A percentile compares a stretch with the other conserved stretches of the same genome.
phyloP scores from a whole-genome alignment of 805 yeast genomes.

The Candida sakaeoensis region DNA sequence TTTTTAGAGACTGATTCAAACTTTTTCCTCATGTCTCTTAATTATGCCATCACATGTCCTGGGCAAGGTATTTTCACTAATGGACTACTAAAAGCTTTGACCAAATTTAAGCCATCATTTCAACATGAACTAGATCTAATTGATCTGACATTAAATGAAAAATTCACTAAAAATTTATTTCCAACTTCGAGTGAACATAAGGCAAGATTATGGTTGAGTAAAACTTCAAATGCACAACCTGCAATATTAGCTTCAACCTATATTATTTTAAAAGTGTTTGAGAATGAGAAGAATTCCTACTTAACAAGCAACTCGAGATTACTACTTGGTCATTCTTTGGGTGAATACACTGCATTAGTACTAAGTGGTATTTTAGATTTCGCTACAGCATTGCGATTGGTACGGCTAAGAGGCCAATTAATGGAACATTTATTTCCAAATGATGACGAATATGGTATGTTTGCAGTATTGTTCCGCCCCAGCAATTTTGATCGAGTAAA shows the following conservation, averaged over 20 bases:
- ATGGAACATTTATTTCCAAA: constrained; percentile 31
- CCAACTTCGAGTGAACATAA: constrained; percentile 11
- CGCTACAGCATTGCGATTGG: constrained; percentile 37
- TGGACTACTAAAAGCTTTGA: constrained; percentile 20
- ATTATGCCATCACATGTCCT: constrained; percentile 31
- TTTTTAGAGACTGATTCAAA: too few species aligned
- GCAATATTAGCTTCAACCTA: constrained; percentile 44
- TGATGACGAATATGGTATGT: constrained; percentile 22
- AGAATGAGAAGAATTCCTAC: constrained; percentile 16
- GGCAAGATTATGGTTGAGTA: constrained; percentile 18
- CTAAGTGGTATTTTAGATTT: constrained; percentile 34
- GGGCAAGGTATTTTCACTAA: constrained; percentile 30
- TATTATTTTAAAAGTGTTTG: constrained; percentile 22
- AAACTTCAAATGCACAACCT: constrained; percentile 52
- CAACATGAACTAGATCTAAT: constrained; percentile 14
- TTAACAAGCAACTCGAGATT: constrained; percentile 16
- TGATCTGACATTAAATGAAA: constrained; percentile 20
- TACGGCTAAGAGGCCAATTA: constrained; percentile 40
- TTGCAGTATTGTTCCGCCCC: constrained; percentile 30
- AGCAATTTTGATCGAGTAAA: constrained; percentile 18
- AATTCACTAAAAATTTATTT: constrained; percentile 18
- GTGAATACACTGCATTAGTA: constrained; percentile 45
- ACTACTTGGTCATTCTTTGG: constrained; percentile 48
- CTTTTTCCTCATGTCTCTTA: neutral
- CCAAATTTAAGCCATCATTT: constrained; percentile 10